phyloP scores from a whole-genome alignment of 2,329 filamentous ascomycete genomes.

The Alternaria tenuissima region DNA sequence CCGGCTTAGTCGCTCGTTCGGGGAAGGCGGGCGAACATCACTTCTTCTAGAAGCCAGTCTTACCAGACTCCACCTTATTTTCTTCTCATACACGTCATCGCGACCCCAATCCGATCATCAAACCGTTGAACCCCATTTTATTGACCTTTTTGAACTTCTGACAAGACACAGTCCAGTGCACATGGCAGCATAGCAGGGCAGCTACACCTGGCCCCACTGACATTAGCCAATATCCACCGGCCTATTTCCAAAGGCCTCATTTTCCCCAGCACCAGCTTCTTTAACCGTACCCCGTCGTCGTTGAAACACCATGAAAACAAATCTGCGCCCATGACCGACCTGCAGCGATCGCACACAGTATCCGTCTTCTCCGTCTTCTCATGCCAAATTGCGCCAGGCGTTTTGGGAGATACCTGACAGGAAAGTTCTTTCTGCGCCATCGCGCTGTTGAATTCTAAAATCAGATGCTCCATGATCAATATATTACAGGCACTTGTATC shows the following conservation, averaged over 20 bases:
- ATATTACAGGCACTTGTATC: too few relatives aligned
- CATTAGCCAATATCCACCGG: background rate
- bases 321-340: background rate
- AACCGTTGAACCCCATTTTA: background rate
- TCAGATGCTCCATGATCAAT: too few relatives aligned
- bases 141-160: too few relatives aligned
- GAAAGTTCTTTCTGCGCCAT: too few relatives aligned
- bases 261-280: background rate
- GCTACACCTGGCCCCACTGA: background rate
- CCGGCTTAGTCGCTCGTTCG: constrained; percentile 4
- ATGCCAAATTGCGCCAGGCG: too few relatives aligned
- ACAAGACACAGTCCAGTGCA: background rate
- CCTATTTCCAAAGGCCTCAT: background rate
- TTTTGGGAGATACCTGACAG: too few relatives aligned
- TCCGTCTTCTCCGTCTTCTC: background rate
- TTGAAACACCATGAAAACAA: background rate
- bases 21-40: constrained; percentile 10
- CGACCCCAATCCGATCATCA: background rate
- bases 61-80: constrained; percentile 1
- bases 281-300: background rate
- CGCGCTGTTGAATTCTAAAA: too few relatives aligned
- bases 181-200: background rate
- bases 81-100: constrained; percentile 8
- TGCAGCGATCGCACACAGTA: background rate
- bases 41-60: constrained; percentile 13